Conservation (phyloP, 2,329 filamentous ascomycete species). For the Zelopaecilomyces penicillatus region DNA sequence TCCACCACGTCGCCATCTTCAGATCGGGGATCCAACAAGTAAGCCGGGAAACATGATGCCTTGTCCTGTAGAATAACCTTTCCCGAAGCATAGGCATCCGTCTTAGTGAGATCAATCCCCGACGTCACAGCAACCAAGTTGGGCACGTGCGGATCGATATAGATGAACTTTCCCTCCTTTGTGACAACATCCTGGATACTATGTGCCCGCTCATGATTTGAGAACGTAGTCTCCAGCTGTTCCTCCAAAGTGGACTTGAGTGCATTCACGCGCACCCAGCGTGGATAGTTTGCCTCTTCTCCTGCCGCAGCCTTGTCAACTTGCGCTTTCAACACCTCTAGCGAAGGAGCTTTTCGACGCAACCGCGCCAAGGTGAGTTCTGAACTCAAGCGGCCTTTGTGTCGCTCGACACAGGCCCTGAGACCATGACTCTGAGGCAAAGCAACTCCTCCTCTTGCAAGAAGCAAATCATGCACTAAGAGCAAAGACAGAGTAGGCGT, state of each 20-base stretch:
- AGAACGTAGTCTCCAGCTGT: conserved; percentile 69
- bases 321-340: conserved; percentile 56
- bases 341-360: conserved; percentile 56
- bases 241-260: conserved; percentile 61
- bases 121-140: conserved; percentile 74
- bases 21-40: conserved; percentile 62
- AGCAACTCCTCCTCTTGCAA: conserved; percentile 74
- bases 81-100: conserved; percentile 64
- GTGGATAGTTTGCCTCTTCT: conserved; percentile 56
- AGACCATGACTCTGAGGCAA: conserved; percentile 73
- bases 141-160: conserved; percentile 74
- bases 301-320: conserved; percentile 44
- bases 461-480: conserved; percentile 75
- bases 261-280: conserved; percentile 86
- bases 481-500: conserved; percentile 73
- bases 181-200: conserved; percentile 49
- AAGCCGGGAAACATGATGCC: conserved; percentile 92
- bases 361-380: conserved; percentile 78
- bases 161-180: conserved; percentile 42
- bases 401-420: conserved; percentile 63
- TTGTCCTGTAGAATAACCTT: conserved; percentile 90
- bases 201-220: conserved; percentile 47
- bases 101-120: conserved; percentile 62
- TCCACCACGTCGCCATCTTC: conserved; percentile 76
- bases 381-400: conserved; percentile 71